These are phyloP conservation scores for Exophiala aquamarina DNA, from an alignment of 2,329 filamentous ascomycete species.

Conservation along the genomic window DNA sequence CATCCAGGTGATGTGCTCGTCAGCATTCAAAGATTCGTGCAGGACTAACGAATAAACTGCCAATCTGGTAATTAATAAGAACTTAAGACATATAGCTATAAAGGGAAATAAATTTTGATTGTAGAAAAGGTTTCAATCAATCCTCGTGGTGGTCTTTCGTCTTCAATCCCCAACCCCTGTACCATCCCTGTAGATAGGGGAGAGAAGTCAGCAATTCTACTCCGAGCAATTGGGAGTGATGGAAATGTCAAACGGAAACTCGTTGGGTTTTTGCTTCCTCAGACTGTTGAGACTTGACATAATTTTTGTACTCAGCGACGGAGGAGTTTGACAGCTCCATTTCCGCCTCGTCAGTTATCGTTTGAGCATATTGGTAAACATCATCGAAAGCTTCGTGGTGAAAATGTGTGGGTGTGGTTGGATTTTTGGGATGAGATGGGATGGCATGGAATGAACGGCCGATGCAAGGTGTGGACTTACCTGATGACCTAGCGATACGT, in stretches of 20 bases:
- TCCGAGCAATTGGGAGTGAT: background rate
- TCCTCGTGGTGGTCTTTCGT: too few relatives aligned
- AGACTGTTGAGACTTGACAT: slow-evolving; percentile 28
- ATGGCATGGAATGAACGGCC: too few relatives aligned
- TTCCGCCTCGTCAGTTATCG: slow-evolving; percentile 25
- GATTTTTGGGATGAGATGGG: background rate
- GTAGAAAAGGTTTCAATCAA: background rate
- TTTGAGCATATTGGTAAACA: slow-evolving; percentile 9
- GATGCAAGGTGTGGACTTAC: too few relatives aligned
- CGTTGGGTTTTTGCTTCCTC: slow-evolving; percentile 5
- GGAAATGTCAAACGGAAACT: slow-evolving; percentile 4
- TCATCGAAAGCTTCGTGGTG: background rate
- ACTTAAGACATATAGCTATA: slow-evolving; percentile 3
- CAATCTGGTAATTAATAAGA: slow-evolving; percentile 7
- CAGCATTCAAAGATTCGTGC: background rate
- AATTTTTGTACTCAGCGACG: slow-evolving; percentile 26
- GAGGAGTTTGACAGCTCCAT: slow-evolving; percentile 21
- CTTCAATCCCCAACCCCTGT: too few relatives aligned
- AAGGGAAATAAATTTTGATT: too few relatives aligned
- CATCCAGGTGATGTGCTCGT: slow-evolving; percentile 24
- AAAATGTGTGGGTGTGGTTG: too few relatives aligned
- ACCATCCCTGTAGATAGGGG: too few relatives aligned
- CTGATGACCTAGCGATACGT: too few relatives aligned
- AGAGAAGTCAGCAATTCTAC: background rate
- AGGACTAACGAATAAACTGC: slow-evolving; percentile 1